These are phyloP conservation scores for Alternaria conjuncta DNA, from an alignment of 2,329 filamentous ascomycete species.

Conservation along the genomic window DNA sequence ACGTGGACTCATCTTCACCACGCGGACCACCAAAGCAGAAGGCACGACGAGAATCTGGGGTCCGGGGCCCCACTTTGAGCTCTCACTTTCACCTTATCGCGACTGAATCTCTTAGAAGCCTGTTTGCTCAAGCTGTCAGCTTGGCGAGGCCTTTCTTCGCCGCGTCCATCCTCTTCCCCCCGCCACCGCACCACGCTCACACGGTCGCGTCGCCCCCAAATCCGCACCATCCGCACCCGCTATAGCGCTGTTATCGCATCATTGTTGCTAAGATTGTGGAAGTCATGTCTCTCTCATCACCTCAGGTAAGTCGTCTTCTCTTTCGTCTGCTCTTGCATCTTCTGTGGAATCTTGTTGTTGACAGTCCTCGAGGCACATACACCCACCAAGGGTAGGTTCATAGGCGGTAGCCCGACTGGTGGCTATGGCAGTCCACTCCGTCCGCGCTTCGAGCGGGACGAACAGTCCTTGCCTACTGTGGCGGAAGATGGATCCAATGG, in stretches of 20 bases:
- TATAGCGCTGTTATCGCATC: neutral
- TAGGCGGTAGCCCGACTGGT: neutral
- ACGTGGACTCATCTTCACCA: conserved; percentile 3
- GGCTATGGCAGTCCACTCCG: neutral
- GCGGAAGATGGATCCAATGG: conserved; percentile 10
- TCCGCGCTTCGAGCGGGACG: conserved; percentile 5
- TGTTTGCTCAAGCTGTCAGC: conserved; percentile 1
- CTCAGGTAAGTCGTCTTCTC: conserved; percentile 16
- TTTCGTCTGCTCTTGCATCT: neutral
- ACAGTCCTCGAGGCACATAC: conserved; percentile 16
- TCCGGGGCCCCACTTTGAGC: neutral
- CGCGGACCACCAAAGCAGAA: conserved; percentile 4
- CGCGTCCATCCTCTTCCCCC: neutral
- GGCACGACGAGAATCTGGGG: conserved; percentile 1
- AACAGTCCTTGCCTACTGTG: conserved; percentile 8
- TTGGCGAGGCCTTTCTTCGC: neutral
- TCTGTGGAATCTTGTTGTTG: conserved; percentile 3
- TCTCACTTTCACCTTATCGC: neutral
- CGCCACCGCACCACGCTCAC: neutral
- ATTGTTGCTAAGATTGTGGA: neutral
- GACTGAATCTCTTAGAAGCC: neutral
- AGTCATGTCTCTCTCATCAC: conserved; percentile 5
- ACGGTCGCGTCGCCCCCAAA: neutral
- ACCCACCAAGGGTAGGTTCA: conserved; percentile 1
- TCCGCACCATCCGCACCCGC: neutral